Evolutionary conservation across 768 basidiomycete species (phyloP), one percentile per base, ranked within the genome.

Genomic region (Rhodosporidiobolus odoratus): DNA sequence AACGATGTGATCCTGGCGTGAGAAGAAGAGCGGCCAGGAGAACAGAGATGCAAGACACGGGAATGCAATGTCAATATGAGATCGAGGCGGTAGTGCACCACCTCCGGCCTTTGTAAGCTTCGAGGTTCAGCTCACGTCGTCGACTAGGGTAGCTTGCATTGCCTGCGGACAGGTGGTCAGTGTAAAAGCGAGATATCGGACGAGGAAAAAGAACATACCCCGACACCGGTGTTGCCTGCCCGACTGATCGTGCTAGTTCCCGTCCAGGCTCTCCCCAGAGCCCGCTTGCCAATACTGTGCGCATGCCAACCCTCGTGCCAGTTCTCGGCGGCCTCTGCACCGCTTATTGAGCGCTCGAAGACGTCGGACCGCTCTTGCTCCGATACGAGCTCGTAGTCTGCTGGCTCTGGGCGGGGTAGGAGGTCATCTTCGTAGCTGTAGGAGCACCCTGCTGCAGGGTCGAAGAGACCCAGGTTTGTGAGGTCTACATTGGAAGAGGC

Each of bases 1-100:
- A 4, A 74, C 45, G 48, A 74, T 62, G 58, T 74, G 53, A 48
- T 74, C 66, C 35, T 71, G 21, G 12, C 43, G 43, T 43, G 43
- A 21, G 43, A 43, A 43, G 21, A 21, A 43, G n/a, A 30, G 52
- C 10, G 4, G n/a, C 13, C 23, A 13, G 53, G 27, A 13, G 53
- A 30, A 32, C 23, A 32, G 30, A 15, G 27, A 35, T 6, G n/a
- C n/a, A 23, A 30, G 52, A 27, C 27, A 53, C 12, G 23, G 27
- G n/a, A 53, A 21, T 12, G 13, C 13, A 43, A 12, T 43, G 43
- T 43, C 43, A 21, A 12, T 43, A 21, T 43, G n/a, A n/a, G n/a
- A n/a, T n/a, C n/a, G n/a, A n/a, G n/a, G n/a, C n/a, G n/a, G n/a
- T n/a, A n/a, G n/a, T n/a, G n/a, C n/a, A n/a, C n/a, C n/a, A n/a